phyloP scores from a whole-genome alignment of 2,329 filamentous ascomycete species.

The Phaeosphaeria sp. region DNA sequence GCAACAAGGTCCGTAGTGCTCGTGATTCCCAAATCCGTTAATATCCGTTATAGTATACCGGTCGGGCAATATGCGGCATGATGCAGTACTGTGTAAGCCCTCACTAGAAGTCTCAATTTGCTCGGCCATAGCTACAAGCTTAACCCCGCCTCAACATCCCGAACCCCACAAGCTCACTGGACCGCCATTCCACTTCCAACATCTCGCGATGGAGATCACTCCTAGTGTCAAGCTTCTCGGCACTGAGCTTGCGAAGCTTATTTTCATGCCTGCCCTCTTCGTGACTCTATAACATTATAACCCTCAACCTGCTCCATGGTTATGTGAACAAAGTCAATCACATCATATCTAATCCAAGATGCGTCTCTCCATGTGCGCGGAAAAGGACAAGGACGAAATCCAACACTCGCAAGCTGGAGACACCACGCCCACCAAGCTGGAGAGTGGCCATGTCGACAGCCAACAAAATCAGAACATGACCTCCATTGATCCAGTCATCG shows the following conservation, averaged over 20 bases:
- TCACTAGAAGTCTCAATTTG: background rate
- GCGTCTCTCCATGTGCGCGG: background rate
- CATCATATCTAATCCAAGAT: background rate
- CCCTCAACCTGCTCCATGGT: background rate
- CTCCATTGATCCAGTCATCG: constrained; percentile 14
- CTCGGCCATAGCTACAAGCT: background rate
- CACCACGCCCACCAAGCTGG: background rate
- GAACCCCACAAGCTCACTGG: background rate
- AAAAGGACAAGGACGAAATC: background rate
- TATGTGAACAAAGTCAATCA: background rate
- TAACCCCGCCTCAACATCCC: background rate
- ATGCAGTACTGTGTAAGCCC: background rate
- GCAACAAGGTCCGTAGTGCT: background rate
- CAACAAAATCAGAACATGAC: background rate
- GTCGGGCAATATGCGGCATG: background rate
- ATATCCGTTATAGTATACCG: background rate
- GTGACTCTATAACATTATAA: background rate
- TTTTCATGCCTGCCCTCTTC: background rate
- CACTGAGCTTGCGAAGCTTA: background rate
- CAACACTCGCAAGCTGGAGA: background rate
- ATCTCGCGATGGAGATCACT: background rate
- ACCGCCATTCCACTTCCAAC: background rate
- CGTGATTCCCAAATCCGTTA: no score
- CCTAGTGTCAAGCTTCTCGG: background rate
- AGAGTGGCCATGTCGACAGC: constrained; percentile 11